Evolutionary conservation across 805 yeast genomes (phyloP).

Genomic region (Metschnikowia matae): DNA sequence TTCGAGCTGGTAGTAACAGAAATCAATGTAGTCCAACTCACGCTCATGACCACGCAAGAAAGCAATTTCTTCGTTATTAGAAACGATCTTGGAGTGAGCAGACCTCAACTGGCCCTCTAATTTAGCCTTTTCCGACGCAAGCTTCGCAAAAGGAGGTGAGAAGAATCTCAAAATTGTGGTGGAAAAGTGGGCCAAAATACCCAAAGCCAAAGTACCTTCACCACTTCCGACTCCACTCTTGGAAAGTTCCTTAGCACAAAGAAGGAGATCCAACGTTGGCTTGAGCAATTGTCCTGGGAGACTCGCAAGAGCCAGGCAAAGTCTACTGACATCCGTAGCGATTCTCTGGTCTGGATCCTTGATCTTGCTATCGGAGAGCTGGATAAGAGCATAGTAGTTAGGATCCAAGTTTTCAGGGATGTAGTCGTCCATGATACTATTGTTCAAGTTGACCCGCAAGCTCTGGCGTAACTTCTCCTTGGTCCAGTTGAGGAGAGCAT

Average conservation of each 20-base stretch:
- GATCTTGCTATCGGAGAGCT: constrained; percentile 48
- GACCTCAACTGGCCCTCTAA: constrained; percentile 83
- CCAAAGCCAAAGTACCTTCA: constrained; percentile 75
- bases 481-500: constrained; percentile 62
- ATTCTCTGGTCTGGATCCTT: constrained; percentile 80
- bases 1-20: constrained; percentile 75
- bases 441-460: constrained; percentile 63
- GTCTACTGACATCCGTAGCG: constrained; percentile 72
- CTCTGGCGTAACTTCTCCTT: constrained; percentile 53
- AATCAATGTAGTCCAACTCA: constrained; percentile 74
- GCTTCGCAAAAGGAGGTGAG: constrained; percentile 86
- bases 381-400: constrained; percentile 69
- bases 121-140: constrained; percentile 70
- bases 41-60: constrained; percentile 74
- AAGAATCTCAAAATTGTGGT: constrained; percentile 67
- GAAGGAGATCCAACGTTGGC: constrained; percentile 72
- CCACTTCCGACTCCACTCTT: constrained; percentile 64
- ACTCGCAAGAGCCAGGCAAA: constrained; percentile 65
- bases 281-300: constrained; percentile 81
- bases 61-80: constrained; percentile 84
- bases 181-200: constrained; percentile 75
- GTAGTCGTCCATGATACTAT: constrained; percentile 62
- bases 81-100: constrained; percentile 75
- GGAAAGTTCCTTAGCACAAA: constrained; percentile 76
- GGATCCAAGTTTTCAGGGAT: constrained; percentile 66